phyloP scores from a whole-genome alignment of 495 filamentous ascomycete genomes.

The Aspergillus bertholletiae region DNA sequence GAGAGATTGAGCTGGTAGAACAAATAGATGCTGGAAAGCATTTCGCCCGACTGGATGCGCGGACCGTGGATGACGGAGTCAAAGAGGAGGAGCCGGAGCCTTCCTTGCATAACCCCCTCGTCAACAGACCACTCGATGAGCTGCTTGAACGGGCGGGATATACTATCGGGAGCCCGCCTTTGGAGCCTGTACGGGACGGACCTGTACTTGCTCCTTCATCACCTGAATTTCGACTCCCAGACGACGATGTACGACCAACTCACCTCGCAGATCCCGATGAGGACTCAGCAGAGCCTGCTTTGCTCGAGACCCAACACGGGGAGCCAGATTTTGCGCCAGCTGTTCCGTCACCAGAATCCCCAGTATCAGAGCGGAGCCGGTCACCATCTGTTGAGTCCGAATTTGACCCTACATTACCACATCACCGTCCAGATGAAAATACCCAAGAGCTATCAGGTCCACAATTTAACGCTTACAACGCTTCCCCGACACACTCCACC shows the following conservation, averaged over 20 bases:
- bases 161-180: slow-evolving; percentile 25
- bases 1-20: slow-evolving; percentile 45
- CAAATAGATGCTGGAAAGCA: slow-evolving; percentile 23
- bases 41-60: slow-evolving; percentile 9
- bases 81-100: slow-evolving; percentile 16
- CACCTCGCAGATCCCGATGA: slow-evolving; percentile 23
- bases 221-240: slow-evolving; percentile 10
- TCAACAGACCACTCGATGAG: slow-evolving; percentile 39
- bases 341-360: slow-evolving; percentile 14
- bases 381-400: slow-evolving; percentile 8
- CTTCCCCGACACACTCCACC: slow-evolving; percentile 2
- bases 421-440: slow-evolving; percentile 57
- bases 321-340: slow-evolving; percentile 12
- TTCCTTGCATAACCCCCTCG: slow-evolving; percentile 7
- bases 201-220: slow-evolving; percentile 25
- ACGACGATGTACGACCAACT: slow-evolving; percentile 25
- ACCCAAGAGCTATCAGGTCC: background rate
- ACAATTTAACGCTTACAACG: slow-evolving; percentile 6
- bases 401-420: slow-evolving; percentile 68
- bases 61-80: slow-evolving; percentile 20
- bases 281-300: slow-evolving; percentile 13
- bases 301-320: slow-evolving; percentile 9
- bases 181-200: slow-evolving; percentile 15
- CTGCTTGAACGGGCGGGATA: slow-evolving; percentile 52
- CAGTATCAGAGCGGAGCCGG: slow-evolving; percentile 18